phyloP scores from a whole-genome alignment of 306 rosid species.

The Hippophae tibetana region DNA sequence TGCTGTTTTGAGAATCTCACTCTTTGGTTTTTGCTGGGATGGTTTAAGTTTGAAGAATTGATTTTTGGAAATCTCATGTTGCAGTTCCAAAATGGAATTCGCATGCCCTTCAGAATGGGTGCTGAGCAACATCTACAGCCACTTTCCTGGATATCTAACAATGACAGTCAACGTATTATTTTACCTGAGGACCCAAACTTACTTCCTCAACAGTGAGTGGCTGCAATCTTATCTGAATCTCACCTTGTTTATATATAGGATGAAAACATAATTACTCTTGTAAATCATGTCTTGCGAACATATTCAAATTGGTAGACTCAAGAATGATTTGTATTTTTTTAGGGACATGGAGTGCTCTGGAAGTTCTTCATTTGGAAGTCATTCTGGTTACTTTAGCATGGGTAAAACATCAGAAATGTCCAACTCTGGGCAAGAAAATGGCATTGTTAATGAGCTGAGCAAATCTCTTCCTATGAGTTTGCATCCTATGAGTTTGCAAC shows the following conservation, averaged over 20 bases:
- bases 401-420: conserved; percentile 39
- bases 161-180: conserved; percentile 35
- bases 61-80: conserved; percentile 19
- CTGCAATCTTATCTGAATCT: too few species aligned
- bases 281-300: too few species aligned
- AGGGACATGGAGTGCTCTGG: conserved; percentile 77
- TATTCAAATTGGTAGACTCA: conserved; percentile 4
- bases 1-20: not conserved
- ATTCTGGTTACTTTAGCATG: conserved; percentile 39
- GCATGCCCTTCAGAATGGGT: conserved; percentile 56
- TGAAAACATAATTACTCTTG: too few species aligned
- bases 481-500: conserved; percentile 47
- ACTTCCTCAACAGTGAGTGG: conserved; percentile 52
- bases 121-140: conserved; percentile 68
- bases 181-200: conserved; percentile 60
- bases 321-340: not conserved
- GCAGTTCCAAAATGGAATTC: conserved; percentile 70
- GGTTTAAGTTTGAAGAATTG: not conserved
- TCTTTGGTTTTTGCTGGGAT: too few species aligned
- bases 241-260: not conserved
- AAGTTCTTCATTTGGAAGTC: conserved; percentile 49
- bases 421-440: conserved; percentile 39
- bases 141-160: conserved; percentile 52
- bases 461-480: conserved; percentile 41
- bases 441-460: conserved; percentile 29